Evolutionary conservation across 2,329 filamentous ascomycete species (phyloP).

Genomic region (Cladosporium sp.): DNA sequence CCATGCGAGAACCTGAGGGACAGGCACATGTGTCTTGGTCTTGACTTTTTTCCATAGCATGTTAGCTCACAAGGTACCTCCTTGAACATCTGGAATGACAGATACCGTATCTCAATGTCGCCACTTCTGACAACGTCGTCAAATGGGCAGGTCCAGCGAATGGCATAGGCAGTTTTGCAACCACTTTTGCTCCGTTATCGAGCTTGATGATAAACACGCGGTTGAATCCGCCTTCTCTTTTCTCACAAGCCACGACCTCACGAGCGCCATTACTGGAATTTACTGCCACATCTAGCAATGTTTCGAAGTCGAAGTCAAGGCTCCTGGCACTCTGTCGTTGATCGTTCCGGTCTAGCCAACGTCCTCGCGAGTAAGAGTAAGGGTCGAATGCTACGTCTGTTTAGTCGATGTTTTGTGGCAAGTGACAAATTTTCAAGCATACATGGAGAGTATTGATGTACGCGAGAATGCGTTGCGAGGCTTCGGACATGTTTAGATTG

Average conservation of each 20-base stretch:
- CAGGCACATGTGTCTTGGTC: constrained; percentile 16
- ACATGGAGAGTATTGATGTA: background rate
- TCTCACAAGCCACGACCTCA: background rate
- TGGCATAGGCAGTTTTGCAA: constrained; percentile 36
- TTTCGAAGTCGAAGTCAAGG: background rate
- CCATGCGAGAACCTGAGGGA: constrained; percentile 22
- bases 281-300: background rate
- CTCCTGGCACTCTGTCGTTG: background rate
- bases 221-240: constrained; percentile 33
- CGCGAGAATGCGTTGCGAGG: background rate
- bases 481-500: background rate
- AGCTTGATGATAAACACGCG: constrained; percentile 33
- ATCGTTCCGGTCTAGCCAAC: background rate
- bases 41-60: constrained; percentile 22
- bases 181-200: constrained; percentile 32
- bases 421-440: background rate
- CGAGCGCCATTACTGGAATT: background rate
- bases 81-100: background rate
- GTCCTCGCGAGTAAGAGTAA: background rate
- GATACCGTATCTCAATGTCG: constrained; percentile 34
- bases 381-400: background rate
- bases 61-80: background rate
- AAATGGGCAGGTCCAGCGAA: constrained; percentile 32
- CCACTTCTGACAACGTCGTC: constrained; percentile 36
- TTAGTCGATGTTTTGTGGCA: background rate